Evolutionary conservation across 306 rosid species (phyloP), one percentile per base, ranked within the genome.

Genomic region (Cyamopsis tetragonoloba): DNA sequence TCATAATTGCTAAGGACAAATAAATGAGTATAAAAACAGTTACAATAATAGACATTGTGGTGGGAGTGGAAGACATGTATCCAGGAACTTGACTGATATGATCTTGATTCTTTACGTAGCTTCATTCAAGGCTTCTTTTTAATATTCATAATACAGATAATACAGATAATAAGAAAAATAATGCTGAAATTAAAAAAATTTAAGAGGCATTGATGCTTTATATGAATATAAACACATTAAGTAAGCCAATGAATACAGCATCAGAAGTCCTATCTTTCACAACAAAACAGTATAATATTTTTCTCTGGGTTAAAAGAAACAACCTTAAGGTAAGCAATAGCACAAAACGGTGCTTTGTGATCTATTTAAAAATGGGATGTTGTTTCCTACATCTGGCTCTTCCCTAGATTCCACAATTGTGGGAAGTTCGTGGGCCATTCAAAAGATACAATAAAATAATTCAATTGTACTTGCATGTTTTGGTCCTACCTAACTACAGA

Each of bases 401-500:
- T 44, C 22, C 10, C 50, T 17, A 44, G 22, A 44, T 15, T 23
- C 50, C n/a, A 48, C 13, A 19, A 48, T 48, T 19, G 55, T 48
- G 26, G 13, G 27, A 3, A 19, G 37, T 12, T 7, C 23, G 7
- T 62, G 37, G 8, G 41, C 5, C 24, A 7, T 24, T 12, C 14
- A 61, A 66, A n/a, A 32, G 35, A 37, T 23, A 55, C 37, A 66
- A 67, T 18, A 19, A 15, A 22, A 46, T 18, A 57, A 27, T 14
- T 65, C 56, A 62, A 6, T 74, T 42, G 26, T 41, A 66, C 58
- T 43, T 4, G 47, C 38, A 57, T 34, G 59, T 44, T 62, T 69
- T 15, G 44, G 72, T 62, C 37, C 62, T 70, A 11, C 31, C 10
- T 70, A 55, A 63, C 19, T 22, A 22, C 65, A 44, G 64, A 22